Conservation (phyloP, 305 asterid genomes). For the Solanum hybrid region DNA sequence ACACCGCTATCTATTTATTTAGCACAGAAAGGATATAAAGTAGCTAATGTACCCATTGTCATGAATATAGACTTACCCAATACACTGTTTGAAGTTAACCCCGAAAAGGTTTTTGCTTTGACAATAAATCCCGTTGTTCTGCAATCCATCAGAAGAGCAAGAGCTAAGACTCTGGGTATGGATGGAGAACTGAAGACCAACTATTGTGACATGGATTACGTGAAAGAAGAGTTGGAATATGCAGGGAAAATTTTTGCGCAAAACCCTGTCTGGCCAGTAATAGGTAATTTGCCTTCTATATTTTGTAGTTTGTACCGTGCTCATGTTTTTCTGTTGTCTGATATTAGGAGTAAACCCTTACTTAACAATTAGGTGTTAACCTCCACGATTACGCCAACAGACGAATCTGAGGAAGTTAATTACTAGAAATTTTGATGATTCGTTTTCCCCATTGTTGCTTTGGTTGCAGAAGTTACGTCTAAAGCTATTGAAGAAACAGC, state of each 20-base stretch:
- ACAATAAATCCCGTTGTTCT: conserved; percentile 68
- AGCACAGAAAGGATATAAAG: conserved; percentile 88
- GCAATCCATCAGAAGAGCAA: conserved; percentile 67
- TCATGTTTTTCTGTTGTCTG: neutral
- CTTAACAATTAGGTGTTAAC: neutral
- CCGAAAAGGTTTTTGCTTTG: conserved; percentile 72
- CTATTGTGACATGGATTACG: conserved; percentile 70
- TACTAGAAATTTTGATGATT: neutral
- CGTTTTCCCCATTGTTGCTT: neutral
- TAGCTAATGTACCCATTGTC: conserved; percentile 87
- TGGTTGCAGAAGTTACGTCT: conserved; percentile 69
- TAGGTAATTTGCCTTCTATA: conserved; percentile 24
- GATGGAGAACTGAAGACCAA: conserved; percentile 33
- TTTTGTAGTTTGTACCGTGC: neutral
- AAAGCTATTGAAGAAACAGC: conserved; percentile 95
- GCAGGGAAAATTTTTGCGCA: conserved; percentile 55
- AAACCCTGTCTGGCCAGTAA: conserved; percentile 90
- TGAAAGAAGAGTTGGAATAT: conserved; percentile 56
- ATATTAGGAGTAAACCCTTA: neutral
- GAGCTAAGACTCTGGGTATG: conserved; percentile 75
- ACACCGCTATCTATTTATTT: conserved; percentile 82
- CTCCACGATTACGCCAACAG: neutral
- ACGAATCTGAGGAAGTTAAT: neutral
- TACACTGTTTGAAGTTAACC: conserved; percentile 61
- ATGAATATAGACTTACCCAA: conserved; percentile 53